These are phyloP conservation scores for Penicillium fuscoglaucum DNA, from an alignment of 2,329 filamentous ascomycete genomes.

Conservation along the genomic window DNA sequence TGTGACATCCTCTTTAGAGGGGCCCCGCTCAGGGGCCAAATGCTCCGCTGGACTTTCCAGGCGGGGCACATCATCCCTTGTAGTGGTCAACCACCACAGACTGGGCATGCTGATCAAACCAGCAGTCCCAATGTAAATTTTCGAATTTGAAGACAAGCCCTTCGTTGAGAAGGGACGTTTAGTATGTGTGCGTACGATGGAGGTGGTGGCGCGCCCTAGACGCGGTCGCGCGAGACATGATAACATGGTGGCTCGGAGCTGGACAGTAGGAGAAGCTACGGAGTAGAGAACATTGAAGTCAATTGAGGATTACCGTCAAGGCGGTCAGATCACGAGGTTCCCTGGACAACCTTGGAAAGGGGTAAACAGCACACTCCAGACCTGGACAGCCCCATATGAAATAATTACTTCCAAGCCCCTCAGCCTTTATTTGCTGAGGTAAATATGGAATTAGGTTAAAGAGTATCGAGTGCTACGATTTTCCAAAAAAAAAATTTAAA, in stretches of 20 bases:
- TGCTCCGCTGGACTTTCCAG: slow-evolving; percentile 16
- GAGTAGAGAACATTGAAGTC: neutral
- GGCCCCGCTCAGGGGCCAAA: slow-evolving; percentile 11
- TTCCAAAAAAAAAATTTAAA: too few relatives aligned
- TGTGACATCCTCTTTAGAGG: slow-evolving; percentile 25
- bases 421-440: too few relatives aligned
- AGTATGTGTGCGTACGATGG: slow-evolving; percentile 4
- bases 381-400: neutral
- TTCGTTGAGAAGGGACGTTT: slow-evolving; percentile 16
- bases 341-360: neutral
- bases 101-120: slow-evolving; percentile 17
- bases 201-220: slow-evolving; percentile 6
- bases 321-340: neutral
- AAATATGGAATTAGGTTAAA: too few relatives aligned
- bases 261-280: neutral
- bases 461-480: too few relatives aligned
- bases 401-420: neutral
- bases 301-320: neutral
- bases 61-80: slow-evolving; percentile 19
- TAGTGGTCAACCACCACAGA: slow-evolving; percentile 22
- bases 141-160: slow-evolving; percentile 8
- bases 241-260: neutral
- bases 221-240: slow-evolving; percentile 4
- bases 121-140: slow-evolving; percentile 14
- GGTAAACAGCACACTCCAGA: neutral